Percentiles rank a stretch among this genome's conserved stretches.
Conservation (phyloP, 768 basidiomycete species). For the Boletus tylopilopsis region DNA sequence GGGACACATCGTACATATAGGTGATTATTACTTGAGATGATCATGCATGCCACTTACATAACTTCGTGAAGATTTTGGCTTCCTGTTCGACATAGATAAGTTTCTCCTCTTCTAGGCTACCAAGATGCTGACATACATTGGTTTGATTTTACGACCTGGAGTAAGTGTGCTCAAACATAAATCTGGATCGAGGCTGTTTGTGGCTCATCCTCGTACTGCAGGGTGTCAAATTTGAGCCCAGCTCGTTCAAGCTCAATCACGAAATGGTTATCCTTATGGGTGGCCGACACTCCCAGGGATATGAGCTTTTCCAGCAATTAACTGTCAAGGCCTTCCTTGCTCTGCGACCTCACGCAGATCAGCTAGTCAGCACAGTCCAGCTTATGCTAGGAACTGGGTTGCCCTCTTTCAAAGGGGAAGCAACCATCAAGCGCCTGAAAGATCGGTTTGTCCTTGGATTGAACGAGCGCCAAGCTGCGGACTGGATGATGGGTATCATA, state of each 20-base stretch:
- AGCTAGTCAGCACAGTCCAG: constrained; percentile 81
- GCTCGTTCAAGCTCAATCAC: constrained; percentile 96
- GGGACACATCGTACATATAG: constrained; percentile 95
- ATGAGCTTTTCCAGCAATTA: constrained; percentile 88
- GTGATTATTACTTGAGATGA: constrained; percentile 40
- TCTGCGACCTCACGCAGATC: constrained; percentile 90
- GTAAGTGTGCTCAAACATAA: constrained; percentile 34
- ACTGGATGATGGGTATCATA: constrained; percentile 86
- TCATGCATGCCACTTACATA: constrained; percentile 4
- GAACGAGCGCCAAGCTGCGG: constrained; percentile 88
- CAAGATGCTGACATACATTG: constrained; percentile 27
- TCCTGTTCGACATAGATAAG: constrained; percentile 98
- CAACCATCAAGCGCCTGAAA: constrained; percentile 79
- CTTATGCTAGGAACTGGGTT: constrained; percentile 95
- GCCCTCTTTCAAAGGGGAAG: constrained; percentile 96
- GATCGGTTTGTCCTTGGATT: constrained; percentile 84
- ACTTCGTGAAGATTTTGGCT: constrained; percentile 75
- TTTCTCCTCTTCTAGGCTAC: constrained; percentile 26
- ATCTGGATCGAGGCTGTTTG: too few relatives aligned
- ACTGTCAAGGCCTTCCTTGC: constrained; percentile 97
- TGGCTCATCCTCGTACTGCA: constrained; percentile 29
- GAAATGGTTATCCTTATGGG: constrained; percentile 99
- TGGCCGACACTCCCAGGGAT: constrained; percentile 90
- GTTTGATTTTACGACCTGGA: constrained; percentile 50
- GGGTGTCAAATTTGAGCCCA: constrained; percentile 99